Evolutionary conservation across 2,329 filamentous ascomycete species (phyloP), one percentile per base, ranked within the genome.

Genomic region (Penicillium brevicompactum): DNA sequence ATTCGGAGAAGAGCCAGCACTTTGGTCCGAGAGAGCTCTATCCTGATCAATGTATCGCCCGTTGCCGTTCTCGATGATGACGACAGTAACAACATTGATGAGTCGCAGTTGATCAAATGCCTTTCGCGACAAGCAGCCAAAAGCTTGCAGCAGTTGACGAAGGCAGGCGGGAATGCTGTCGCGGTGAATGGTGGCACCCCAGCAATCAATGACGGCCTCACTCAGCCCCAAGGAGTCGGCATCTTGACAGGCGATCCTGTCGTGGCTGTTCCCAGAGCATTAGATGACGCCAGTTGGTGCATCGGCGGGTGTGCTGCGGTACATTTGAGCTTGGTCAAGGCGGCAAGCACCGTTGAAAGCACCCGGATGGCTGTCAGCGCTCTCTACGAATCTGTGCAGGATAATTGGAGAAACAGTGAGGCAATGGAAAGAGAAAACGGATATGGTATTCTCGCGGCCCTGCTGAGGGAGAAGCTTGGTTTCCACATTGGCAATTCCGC

Each of bases 341-440:
- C 87, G 32, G 88, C 94, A 1, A 80, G 81, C 2, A 87, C 86
- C 0, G 80, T 84, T 7, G 85, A 92, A 46, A 87, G 87, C 43
- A 86, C 92, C 27, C 77, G 92, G 9, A 84, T 90, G 51, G 87
- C 92, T 1, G 86, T 95, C 2, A 87, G 95, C 66, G 89, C 95
- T 66, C 80, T 96, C 24, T 92, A 97, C 59, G 86, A 90, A 61
- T 91, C 90, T 57, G 89, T 97, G 47, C 88, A 90, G 62, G 88
- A 90, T 60, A 97, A 90, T 70, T 99, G 95, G 94, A 85, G 94
- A 60, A 97, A 97, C 63, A 97, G 94, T 63, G 95, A 99, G 71
- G 92, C 94, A 24, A 97, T 99, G 89, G 94, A 99, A 73, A 87
- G 90, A 66, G 92, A 96, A 56, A 94, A 95, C 63, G 95, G 93